These are phyloP conservation scores for Phytophthora fragariaefolia DNA, from an alignment of 352 stramenopile genomes.

Conservation along the genomic window DNA sequence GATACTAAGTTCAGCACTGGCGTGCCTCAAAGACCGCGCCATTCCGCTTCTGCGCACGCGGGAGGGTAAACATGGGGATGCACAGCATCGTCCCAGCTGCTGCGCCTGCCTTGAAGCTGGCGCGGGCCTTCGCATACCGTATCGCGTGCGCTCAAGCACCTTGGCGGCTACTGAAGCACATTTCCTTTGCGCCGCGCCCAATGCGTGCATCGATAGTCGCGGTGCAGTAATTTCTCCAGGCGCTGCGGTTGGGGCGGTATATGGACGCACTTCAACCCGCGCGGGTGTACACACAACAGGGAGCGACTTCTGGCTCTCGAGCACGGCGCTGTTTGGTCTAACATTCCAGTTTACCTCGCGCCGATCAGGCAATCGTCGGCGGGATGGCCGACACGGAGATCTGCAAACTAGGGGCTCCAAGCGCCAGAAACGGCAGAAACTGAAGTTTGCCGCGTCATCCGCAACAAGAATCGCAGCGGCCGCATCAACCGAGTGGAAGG, in stretches of 20 bases:
- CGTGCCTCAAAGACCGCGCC: conserved; percentile 2
- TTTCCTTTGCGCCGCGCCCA: not conserved
- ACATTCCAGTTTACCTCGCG: conserved; percentile 18
- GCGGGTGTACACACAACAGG: conserved; percentile 23
- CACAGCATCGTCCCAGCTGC: too few species aligned
- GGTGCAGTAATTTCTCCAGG: conserved; percentile 3
- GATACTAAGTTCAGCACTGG: conserved; percentile 5
- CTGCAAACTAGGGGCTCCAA: too few species aligned
- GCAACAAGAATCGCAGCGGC: conserved; percentile 17
- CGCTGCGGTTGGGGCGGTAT: conserved; percentile 14
- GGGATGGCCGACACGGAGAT: too few species aligned
- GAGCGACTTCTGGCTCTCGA: not conserved
- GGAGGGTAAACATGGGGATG: conserved; percentile 22
- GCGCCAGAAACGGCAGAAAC: conserved; percentile 22
- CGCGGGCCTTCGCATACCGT: too few species aligned
- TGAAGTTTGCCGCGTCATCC: conserved; percentile 19
- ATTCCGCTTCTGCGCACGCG: not conserved
- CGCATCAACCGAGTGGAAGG: not conserved
- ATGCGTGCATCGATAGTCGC: conserved; percentile 16
- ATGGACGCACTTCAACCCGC: too few species aligned
- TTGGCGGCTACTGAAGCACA: not conserved
- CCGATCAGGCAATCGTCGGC: conserved; percentile 14
- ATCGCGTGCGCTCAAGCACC: conserved; percentile 6
- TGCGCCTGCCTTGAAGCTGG: conserved; percentile 32
- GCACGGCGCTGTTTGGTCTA: conserved; percentile 2